These are phyloP conservation scores for Pisolithus thermaeus DNA, from an alignment of 1,284 basidiomycete species.

Conservation along the genomic window DNA sequence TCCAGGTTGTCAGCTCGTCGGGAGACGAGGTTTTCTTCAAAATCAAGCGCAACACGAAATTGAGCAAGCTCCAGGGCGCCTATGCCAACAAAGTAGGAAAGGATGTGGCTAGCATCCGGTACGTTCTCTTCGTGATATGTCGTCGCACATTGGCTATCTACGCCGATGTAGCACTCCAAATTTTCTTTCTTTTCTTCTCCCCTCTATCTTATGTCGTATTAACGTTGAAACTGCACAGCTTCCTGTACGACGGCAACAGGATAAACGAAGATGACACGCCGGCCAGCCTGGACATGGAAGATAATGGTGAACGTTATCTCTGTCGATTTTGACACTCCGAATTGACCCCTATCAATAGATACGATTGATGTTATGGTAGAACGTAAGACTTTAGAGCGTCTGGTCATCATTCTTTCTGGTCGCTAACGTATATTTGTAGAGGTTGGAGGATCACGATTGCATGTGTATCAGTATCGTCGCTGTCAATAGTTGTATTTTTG, in stretches of 20 bases:
- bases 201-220: background rate
- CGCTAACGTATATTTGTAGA: background rate
- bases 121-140: conserved; percentile 26
- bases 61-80: conserved; percentile 89
- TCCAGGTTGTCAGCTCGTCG: conserved; percentile 66
- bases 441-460: conserved; percentile 9
- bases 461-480: conserved; percentile 9
- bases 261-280: conserved; percentile 86
- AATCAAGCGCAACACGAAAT: conserved; percentile 92
- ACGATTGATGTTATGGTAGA: conserved; percentile 91
- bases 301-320: conserved; percentile 52
- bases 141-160: background rate
- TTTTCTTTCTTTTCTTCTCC: background rate
- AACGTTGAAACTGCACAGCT: conserved; percentile 41
- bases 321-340: background rate
- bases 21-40: conserved; percentile 97
- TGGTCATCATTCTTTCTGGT: background rate
- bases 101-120: conserved; percentile 83
- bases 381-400: conserved; percentile 49
- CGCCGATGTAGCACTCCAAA: no score
- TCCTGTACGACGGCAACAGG: conserved; percentile 81
- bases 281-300: conserved; percentile 78
- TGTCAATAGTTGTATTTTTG: conserved; percentile 8
- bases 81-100: conserved; percentile 94
- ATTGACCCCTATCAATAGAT: conserved; percentile 38